These are phyloP conservation scores for Podosphaera xanthii DNA, from an alignment of 2,329 filamentous ascomycete genomes.

Conservation along the genomic window DNA sequence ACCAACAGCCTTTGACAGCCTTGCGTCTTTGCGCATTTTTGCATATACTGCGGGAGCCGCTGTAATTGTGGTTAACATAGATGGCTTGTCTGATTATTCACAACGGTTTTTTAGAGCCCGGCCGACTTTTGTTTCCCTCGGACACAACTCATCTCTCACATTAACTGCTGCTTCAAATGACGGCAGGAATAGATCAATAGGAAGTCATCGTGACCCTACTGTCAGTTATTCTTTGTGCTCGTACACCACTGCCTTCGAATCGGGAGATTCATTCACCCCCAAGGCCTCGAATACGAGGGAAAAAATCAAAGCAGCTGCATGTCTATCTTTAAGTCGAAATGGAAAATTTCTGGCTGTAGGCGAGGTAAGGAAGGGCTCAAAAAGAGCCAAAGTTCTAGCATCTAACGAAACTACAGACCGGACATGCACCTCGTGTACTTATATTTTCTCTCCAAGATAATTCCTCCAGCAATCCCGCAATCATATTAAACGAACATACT, in stretches of 20 bases:
- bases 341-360: conserved; percentile 76
- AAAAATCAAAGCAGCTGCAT: conserved; percentile 82
- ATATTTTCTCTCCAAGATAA: conserved; percentile 69
- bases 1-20: conserved; percentile 66
- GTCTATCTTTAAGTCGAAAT: conserved; percentile 69
- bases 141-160: conserved; percentile 27
- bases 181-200: conserved; percentile 32
- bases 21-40: conserved; percentile 46
- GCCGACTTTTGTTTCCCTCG: conserved; percentile 46
- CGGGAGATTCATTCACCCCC: conserved; percentile 38
- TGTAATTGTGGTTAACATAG: conserved; percentile 68
- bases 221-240: conserved; percentile 17
- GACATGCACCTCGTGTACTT: conserved; percentile 75
- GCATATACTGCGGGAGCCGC: conserved; percentile 84
- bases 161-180: conserved; percentile 39
- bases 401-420: conserved; percentile 33
- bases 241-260: conserved; percentile 21
- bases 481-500: conserved; percentile 70
- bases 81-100: conserved; percentile 36
- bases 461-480: conserved; percentile 60
- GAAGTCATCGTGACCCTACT: conserved; percentile 24
- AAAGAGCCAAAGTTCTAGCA: background rate
- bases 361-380: conserved; percentile 30
- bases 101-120: conserved; percentile 84
- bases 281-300: conserved; percentile 77